Percentiles rank a stretch among this genome's conserved stretches.
Evolutionary conservation across 768 basidiomycete genomes (phyloP).

Genomic region (Mycena polygramma): DNA sequence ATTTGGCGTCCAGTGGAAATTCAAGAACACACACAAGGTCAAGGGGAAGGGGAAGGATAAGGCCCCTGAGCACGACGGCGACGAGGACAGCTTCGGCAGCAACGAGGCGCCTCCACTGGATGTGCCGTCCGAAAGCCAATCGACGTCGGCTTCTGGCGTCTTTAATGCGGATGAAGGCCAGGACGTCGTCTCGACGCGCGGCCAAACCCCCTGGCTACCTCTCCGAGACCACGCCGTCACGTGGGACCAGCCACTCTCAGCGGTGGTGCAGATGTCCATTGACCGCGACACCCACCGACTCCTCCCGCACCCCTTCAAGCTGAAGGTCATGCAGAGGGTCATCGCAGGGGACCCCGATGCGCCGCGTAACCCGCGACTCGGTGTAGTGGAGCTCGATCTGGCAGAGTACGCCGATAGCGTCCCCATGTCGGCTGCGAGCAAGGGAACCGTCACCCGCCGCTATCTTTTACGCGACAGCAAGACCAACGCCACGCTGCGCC

Average conservation of each 20-base stretch:
- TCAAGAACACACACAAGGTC: constrained; percentile 63
- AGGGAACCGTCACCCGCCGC: constrained; percentile 69
- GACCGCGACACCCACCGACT: constrained; percentile 66
- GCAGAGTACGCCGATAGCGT: constrained; percentile 73
- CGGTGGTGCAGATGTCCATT: constrained; percentile 71
- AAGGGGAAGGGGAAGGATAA: constrained; percentile 45
- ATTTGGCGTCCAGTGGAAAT: constrained; percentile 79
- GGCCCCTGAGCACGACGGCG: constrained; percentile 16
- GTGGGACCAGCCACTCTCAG: constrained; percentile 72
- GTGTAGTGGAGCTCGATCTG: constrained; percentile 76
- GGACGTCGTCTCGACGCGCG: constrained; percentile 59
- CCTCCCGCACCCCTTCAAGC: constrained; percentile 71
- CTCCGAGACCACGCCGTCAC: constrained; percentile 74
- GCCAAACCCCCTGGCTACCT: constrained; percentile 69
- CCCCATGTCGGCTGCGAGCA: constrained; percentile 32
- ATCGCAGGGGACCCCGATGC: constrained; percentile 67
- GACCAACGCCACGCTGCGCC: constrained; percentile 82
- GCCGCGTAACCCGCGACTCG: constrained; percentile 72
- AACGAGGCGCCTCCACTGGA: constrained; percentile 2
- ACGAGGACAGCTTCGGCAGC: constrained; percentile 25
- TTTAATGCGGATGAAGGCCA: constrained; percentile 7
- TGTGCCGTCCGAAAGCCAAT: background rate
- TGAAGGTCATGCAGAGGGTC: constrained; percentile 76
- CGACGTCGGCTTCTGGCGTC: background rate
- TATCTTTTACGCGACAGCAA: constrained; percentile 81